phyloP scores from a whole-genome alignment of 257 asterid genomes.

The Avicennia marina region DNA sequence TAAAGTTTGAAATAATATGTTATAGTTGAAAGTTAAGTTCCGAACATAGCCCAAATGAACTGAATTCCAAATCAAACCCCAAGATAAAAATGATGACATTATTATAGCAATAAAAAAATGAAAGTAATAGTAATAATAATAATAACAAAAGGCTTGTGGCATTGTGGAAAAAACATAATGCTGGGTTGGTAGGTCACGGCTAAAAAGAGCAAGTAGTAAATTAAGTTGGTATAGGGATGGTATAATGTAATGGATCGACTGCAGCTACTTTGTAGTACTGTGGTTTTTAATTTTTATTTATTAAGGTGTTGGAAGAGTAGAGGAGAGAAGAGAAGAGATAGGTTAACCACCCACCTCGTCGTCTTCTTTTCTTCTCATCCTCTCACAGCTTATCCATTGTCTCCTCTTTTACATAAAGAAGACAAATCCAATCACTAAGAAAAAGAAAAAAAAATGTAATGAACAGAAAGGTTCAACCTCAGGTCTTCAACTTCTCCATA shows the following conservation, averaged over 20 bases:
- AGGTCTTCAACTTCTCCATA: slow-evolving; percentile 24
- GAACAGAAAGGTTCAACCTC: slow-evolving; percentile 20
- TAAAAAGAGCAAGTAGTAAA: slow-evolving; percentile 33
- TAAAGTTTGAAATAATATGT: too few relatives aligned
- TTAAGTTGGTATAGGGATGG: slow-evolving; percentile 55
- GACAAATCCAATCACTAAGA: slow-evolving; percentile 27
- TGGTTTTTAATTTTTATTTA: background rate
- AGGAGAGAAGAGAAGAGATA: too few relatives aligned
- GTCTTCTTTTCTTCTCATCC: slow-evolving; percentile 60
- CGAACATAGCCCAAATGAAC: too few relatives aligned
- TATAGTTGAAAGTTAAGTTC: too few relatives aligned
- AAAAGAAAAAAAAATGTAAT: slow-evolving; percentile 13
- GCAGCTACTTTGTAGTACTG: slow-evolving; percentile 19
- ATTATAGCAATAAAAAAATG: slow-evolving; percentile 6
- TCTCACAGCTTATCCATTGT: slow-evolving; percentile 67
- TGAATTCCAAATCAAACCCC: slow-evolving; percentile 21
- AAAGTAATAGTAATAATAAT: background rate
- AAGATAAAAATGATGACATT: slow-evolving; percentile 19
- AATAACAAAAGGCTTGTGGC: slow-evolving; percentile 12
- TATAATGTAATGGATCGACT: slow-evolving; percentile 22
- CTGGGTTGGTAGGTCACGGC: slow-evolving; percentile 54
- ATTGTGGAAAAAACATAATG: slow-evolving; percentile 10
- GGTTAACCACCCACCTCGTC: slow-evolving; percentile 41
- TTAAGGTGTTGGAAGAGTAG: too few relatives aligned
- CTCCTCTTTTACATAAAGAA: slow-evolving; percentile 29